These are phyloP conservation scores for Salix brachista DNA, from an alignment of 345 rosid genomes.

Conservation along the genomic window DNA sequence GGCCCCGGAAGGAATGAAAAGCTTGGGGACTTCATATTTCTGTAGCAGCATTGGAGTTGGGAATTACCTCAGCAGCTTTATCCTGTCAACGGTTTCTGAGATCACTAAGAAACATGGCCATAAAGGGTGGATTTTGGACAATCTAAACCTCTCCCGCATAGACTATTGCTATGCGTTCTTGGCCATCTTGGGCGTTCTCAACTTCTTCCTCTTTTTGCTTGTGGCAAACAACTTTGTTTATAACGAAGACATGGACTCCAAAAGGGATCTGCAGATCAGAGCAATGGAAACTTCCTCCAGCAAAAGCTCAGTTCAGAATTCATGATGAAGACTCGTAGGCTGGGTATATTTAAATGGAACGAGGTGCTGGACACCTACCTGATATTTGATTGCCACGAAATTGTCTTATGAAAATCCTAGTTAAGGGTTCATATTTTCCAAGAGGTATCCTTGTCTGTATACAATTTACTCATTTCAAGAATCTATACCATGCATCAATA, in stretches of 20 bases:
- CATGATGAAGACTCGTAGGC: too few relatives aligned
- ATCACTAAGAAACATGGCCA: conserved; percentile 43
- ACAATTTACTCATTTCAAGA: too few relatives aligned
- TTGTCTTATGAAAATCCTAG: too few relatives aligned
- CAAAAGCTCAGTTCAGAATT: too few relatives aligned
- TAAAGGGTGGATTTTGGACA: conserved; percentile 66
- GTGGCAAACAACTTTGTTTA: conserved; percentile 55
- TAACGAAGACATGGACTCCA: conserved; percentile 39
- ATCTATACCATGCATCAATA: too few relatives aligned
- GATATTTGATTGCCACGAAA: too few relatives aligned
- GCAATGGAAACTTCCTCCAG: background rate
- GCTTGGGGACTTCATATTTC: conserved; percentile 71
- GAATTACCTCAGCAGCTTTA: conserved; percentile 59
- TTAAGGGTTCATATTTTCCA: too few relatives aligned
- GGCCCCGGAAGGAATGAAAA: conserved; percentile 77
- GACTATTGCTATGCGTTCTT: conserved; percentile 65
- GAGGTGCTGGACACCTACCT: too few relatives aligned
- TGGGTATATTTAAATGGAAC: too few relatives aligned
- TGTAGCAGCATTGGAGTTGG: conserved; percentile 58
- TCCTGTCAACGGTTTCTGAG: conserved; percentile 45
- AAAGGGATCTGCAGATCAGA: conserved; percentile 8
- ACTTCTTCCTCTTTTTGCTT: conserved; percentile 48
- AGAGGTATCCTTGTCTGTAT: too few relatives aligned
- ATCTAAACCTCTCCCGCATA: conserved; percentile 57
- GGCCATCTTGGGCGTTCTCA: conserved; percentile 46